Percentiles rank a stretch among this genome's conserved stretches.
Conservation (phyloP, 371 early-diverging fungal genomes). For the Lichtheimia hyalospora region DNA sequence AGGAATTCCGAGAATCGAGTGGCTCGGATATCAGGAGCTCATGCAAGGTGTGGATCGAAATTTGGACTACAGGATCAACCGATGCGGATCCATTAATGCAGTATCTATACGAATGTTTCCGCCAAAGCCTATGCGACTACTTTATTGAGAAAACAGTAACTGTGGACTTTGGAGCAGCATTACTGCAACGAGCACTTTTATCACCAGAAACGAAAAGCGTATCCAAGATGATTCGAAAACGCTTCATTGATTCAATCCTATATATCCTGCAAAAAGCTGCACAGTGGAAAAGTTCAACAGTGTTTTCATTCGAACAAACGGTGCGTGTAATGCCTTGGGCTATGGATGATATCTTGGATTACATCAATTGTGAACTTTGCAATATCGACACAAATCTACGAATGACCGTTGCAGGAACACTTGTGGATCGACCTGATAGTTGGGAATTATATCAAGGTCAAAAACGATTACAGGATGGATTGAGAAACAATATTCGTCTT, state of each 20-base stretch:
- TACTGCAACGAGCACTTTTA: slow-evolving; percentile 20
- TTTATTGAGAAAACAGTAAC: slow-evolving; percentile 65
- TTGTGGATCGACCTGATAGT: slow-evolving; percentile 11
- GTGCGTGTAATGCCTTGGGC: slow-evolving; percentile 41
- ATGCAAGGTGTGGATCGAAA: slow-evolving; percentile 58
- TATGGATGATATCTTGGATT: slow-evolving; percentile 43
- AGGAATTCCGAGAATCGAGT: slow-evolving; percentile 31
- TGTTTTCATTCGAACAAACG: slow-evolving; percentile 46
- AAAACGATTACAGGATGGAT: slow-evolving; percentile 14
- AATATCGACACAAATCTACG: slow-evolving; percentile 31
- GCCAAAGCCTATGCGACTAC: slow-evolving; percentile 72
- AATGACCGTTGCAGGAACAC: slow-evolving; percentile 42
- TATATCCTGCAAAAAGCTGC: slow-evolving; percentile 53
- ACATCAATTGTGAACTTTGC: slow-evolving; percentile 33
- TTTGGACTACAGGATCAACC: slow-evolving; percentile 71
- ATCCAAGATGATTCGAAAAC: slow-evolving; percentile 35
- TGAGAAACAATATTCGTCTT: slow-evolving; percentile 44
- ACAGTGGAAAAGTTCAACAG: slow-evolving; percentile 58
- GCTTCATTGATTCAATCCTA: slow-evolving; percentile 56
- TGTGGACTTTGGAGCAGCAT: slow-evolving; percentile 33
- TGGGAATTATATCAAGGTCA: slow-evolving; percentile 37
- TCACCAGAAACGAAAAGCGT: slow-evolving; percentile 8
- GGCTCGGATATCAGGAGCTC: slow-evolving; percentile 3
- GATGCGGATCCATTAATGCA: slow-evolving; percentile 59
- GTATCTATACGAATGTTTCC: slow-evolving; percentile 56